phyloP scores from a whole-genome alignment of 1,284 basidiomycete species.

The Leccinum pachyderme region DNA sequence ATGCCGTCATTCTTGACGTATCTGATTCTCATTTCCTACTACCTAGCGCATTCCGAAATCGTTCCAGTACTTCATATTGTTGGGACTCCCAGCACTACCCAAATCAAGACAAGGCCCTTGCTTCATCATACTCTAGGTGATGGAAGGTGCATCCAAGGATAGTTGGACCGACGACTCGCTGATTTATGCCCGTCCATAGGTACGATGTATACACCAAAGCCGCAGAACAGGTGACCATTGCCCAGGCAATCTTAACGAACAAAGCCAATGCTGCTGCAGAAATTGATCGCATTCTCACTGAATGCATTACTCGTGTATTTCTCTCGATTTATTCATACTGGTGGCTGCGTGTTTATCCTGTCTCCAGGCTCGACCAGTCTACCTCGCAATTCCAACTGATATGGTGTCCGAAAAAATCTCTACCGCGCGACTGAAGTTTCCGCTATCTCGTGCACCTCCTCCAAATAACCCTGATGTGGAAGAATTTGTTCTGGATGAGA shows the following conservation, averaged over 20 bases:
- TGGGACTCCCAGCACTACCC: constrained; percentile 76
- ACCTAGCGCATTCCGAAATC: constrained; percentile 78
- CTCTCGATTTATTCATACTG: not conserved
- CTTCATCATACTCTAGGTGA: constrained; percentile 89
- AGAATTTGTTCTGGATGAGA: constrained; percentile 72
- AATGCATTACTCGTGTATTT: constrained; percentile 64
- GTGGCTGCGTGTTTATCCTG: not conserved
- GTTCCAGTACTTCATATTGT: constrained; percentile 92
- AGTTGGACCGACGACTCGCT: not conserved
- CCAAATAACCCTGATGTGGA: constrained; percentile 62
- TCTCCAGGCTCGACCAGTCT: constrained; percentile 77
- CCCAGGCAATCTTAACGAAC: constrained; percentile 61
- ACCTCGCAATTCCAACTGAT: constrained; percentile 87
- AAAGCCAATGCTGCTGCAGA: constrained; percentile 58
- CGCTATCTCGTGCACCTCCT: constrained; percentile 52
- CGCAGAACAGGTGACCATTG: constrained; percentile 71
- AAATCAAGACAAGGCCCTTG: constrained; percentile 68
- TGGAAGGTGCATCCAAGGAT: constrained; percentile 48
- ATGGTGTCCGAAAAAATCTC: constrained; percentile 73
- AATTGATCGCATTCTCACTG: constrained; percentile 80
- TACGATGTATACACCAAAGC: constrained; percentile 81
- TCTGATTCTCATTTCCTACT: not conserved
- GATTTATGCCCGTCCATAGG: constrained; percentile 33
- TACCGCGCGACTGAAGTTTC: constrained; percentile 59
- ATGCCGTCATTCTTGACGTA: not conserved